Base-by-base conservation (phyloP, 495 filamentous ascomycete species). In the Polyplosphaeria fusca region DNA sequence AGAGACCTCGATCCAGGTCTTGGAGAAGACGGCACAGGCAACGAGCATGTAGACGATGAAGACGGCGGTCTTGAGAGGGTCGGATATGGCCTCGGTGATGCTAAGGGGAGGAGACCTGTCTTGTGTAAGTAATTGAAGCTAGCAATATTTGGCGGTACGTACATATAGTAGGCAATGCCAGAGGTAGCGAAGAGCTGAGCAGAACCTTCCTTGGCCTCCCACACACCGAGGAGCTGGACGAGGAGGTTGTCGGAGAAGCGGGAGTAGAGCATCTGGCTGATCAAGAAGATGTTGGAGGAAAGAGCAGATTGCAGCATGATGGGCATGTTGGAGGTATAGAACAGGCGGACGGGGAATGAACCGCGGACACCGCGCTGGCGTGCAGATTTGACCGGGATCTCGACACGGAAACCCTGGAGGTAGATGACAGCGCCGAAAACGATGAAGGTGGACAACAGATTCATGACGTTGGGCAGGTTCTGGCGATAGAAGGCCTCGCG, bases 1-100 rank as follows among this genome's bases (percentile, higher is more conserved):
- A 30, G 92, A 96, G 58, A 99, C 94, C 75, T 99, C 94, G 69
- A 99, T 97, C 94, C 93, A 98, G 22, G 93, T 97, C 88, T 97
- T 99, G 74, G 90, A 96, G 82, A 99, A 99, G 70, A 97, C 82
- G 47, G 94, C 94, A 67, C 94, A 99, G 60, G 94, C 94, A 63
- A 87, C 85, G 47, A 97, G 83, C 90, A 97, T 99, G 77, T 95
- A 99, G 42, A 82, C 80, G 58, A 96, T 91, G 75, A 96, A 99
- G 68, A 96, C 82, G 54, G 86, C 88, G 13, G 94, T 96, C 78
- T 99, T 92, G 64, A 99, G 86, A 26, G 94, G 93, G 76, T 99
- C 94, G 45, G 96, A 74, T 12, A 99, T 81, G 55, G 94, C 93
- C 62, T 96, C 92, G 70, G 85, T 94, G 79, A 99, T 91, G 84